A percentile compares a stretch with the other conserved stretches of the same genome.
Conservation (phyloP, 169 alveolate species). For the Plasmodium reichenowi region DNA sequence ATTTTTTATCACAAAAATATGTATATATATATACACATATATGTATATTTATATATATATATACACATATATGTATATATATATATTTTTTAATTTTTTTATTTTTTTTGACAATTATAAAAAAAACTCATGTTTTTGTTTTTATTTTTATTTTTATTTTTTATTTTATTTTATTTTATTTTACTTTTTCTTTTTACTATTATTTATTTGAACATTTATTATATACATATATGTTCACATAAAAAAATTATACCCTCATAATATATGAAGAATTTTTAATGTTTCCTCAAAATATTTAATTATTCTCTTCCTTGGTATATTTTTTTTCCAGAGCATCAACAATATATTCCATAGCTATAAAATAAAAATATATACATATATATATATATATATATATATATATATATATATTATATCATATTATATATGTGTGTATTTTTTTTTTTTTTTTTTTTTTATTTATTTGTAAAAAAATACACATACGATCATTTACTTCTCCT, state of each 20-base stretch:
- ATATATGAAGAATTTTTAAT: too few relatives aligned
- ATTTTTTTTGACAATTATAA: neutral
- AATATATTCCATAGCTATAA: constrained; percentile 75
- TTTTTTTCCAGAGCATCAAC: constrained; percentile 72
- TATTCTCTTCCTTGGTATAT: constrained; percentile 54
- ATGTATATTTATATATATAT: too few relatives aligned
- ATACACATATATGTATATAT: too few relatives aligned
- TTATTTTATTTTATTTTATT: neutral
- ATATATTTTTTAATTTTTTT: neutral
- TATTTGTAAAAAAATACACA: neutral
- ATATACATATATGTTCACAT: neutral
- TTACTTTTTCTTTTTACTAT: neutral
- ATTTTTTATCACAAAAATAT: too few relatives aligned
- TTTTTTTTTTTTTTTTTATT: neutral
- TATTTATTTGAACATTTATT: neutral
- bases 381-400: neutral
- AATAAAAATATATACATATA: constrained; percentile 3
- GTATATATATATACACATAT: too few relatives aligned
- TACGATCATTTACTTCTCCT: constrained; percentile 21
- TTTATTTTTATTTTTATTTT: neutral
- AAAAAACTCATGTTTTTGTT: constrained; percentile 1
- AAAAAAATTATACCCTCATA: too few relatives aligned
- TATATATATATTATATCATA: neutral
- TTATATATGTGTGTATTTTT: neutral
- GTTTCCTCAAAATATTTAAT: neutral